Evolutionary conservation across 1,284 basidiomycete species (phyloP).

Genomic region (Cryptococcus sp.): DNA sequence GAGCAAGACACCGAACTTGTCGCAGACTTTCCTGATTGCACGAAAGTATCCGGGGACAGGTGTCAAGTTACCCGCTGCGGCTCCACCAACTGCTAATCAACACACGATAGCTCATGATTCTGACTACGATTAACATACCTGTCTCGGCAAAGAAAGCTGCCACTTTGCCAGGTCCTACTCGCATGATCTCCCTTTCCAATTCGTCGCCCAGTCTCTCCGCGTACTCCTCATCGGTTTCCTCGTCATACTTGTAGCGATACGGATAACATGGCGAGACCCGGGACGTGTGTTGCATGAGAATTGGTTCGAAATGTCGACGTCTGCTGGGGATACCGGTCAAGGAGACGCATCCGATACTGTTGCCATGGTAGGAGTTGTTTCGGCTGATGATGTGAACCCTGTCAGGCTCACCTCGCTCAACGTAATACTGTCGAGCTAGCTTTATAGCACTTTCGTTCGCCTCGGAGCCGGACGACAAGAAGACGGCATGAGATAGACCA

Average conservation of each 20-base stretch:
- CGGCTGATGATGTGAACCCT: constrained; percentile 75
- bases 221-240: constrained; percentile 71
- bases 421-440: constrained; percentile 60
- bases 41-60: constrained; percentile 39
- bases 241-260: constrained; percentile 62
- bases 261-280: constrained; percentile 64
- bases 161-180: constrained; percentile 71
- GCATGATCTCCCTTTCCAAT: constrained; percentile 74
- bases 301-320: constrained; percentile 17
- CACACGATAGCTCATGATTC: not conserved
- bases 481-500: constrained; percentile 28
- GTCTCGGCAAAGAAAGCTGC: constrained; percentile 42
- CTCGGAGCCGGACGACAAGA: constrained; percentile 52
- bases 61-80: constrained; percentile 59
- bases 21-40: constrained; percentile 80
- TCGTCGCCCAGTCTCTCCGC: constrained; percentile 69
- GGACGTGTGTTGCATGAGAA: constrained; percentile 17
- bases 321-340: constrained; percentile 11
- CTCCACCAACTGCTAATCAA: constrained; percentile 57
- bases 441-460: constrained; percentile 79
- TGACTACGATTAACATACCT: constrained; percentile 56
- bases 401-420: constrained; percentile 63
- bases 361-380: constrained; percentile 75
- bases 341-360: constrained; percentile 57
- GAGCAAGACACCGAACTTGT: constrained; percentile 78